A percentile compares a stretch with the other conserved stretches of the same genome.
phyloP scores from a whole-genome alignment of 2,329 filamentous ascomycete species.

The Lasiodiplodia sp. region DNA sequence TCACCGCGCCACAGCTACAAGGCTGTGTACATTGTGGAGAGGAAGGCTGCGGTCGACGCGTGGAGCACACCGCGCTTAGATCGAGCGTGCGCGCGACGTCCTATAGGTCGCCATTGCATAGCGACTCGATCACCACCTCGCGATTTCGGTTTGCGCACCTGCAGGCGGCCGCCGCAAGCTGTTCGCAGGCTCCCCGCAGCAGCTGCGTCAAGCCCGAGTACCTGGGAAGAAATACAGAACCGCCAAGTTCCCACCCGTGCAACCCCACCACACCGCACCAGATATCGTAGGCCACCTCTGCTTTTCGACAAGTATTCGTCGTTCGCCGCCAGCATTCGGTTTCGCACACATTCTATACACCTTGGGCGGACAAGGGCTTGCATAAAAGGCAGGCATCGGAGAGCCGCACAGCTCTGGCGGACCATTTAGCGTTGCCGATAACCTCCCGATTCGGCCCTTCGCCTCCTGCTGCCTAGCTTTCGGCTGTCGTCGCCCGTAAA shows the following conservation, averaged over 20 bases:
- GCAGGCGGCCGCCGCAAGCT: conserved; percentile 1
- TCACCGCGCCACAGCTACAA: conserved; percentile 12
- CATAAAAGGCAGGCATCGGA: conserved; percentile 14
- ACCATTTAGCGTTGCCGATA: conserved; percentile 15
- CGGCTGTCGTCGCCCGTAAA: not conserved
- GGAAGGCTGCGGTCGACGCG: conserved; percentile 6
- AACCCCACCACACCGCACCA: not conserved
- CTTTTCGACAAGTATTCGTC: not conserved
- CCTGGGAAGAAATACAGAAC: conserved; percentile 6
- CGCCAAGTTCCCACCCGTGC: not conserved
- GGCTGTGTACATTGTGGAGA: conserved; percentile 12
- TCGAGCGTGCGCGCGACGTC: not conserved
- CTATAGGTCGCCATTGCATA: not conserved
- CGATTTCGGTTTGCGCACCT: not conserved
- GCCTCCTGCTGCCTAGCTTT: conserved; percentile 22
- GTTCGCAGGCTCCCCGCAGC: conserved; percentile 2
- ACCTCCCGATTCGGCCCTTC: conserved; percentile 11
- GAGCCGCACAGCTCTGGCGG: conserved; percentile 22
- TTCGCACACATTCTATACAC: not conserved
- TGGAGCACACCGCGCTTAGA: not conserved
- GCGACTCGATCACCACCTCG: not conserved
- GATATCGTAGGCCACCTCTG: not conserved
- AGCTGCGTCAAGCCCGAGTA: not conserved
- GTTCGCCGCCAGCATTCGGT: not conserved
- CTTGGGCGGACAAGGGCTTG: not conserved